Base-by-base conservation (phyloP, 192 early-diverging fungal genomes). In the Diversispora eburnea region DNA sequence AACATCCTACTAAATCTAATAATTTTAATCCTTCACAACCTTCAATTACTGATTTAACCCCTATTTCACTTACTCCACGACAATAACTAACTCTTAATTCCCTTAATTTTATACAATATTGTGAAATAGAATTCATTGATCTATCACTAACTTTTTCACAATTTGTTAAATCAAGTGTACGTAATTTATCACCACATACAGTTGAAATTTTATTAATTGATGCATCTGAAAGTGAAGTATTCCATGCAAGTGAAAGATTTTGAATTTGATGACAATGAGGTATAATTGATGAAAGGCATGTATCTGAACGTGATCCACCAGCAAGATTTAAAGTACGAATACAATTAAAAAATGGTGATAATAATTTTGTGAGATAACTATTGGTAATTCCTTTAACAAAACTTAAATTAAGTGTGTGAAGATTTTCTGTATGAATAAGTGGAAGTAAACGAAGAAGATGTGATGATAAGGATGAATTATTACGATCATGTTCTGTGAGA, bases 91-190 rank as follows among this genome's bases (percentile, higher is more conserved):
- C 70, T 61, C 47, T 59, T 46, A 72, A 61, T 61, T 61, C 70
- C 33, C 70, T 60, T 61, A 72, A 52, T 49, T 61, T 72, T 33
- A 39, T 61, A 72, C 70, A 72, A 61, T 61, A 33, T 39, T 61
- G 9, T 58, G 70, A 19, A 72, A 72, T 61, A 22, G 56, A 58
- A 17, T 7, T 10, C 59, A 72, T 48, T 8, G 70, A 58, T 13
- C 56, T 59, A 49, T 72, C 70, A 61, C 70, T 72, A 48, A 72
- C 70, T 47, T 72, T 72, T 49, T 72, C 70, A 72, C 70, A 72
- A 72, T 72, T 72, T 58, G 70, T 72, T 43, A 72, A 61, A 61
- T 72, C 70, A 33, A 72, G 47, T 13, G 56, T 61, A 49, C 70
- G 70, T 49, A 72, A 48, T 22, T 15, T 59, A 55, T 13, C 20